Conservation (phyloP, 176 grass and related monocot genomes). For the Eleusine indica region DNA sequence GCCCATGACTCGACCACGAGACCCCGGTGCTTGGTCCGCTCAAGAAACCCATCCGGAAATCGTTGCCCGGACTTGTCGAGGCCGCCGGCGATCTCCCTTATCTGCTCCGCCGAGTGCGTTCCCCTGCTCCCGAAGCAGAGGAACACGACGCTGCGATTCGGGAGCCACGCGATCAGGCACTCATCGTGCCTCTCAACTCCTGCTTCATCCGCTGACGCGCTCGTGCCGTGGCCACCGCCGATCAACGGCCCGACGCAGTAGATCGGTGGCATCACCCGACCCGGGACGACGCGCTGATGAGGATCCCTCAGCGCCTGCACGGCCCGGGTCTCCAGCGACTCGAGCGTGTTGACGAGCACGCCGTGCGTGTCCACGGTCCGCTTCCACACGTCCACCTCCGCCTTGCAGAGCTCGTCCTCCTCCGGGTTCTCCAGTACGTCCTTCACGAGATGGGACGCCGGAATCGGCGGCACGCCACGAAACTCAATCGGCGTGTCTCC, state of each 20-base stretch:
- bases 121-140: conserved; percentile 56
- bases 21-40: not conserved
- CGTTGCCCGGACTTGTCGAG: not conserved
- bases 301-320: not conserved
- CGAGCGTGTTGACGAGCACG: conserved; percentile 27
- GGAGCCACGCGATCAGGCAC: conserved; percentile 42
- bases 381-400: not conserved
- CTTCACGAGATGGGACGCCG: conserved; percentile 1
- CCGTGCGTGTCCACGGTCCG: not conserved
- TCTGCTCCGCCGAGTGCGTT: not conserved
- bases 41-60: not conserved
- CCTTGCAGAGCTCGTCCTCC: not conserved
- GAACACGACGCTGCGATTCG: conserved; percentile 47
- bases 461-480: not conserved
- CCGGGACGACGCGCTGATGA: not conserved
- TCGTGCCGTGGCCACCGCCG: not conserved
- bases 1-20: not conserved
- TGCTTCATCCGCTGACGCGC: not conserved
- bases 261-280: not conserved
- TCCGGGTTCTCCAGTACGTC: conserved; percentile 15
- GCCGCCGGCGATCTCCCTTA: not conserved
- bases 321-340: not conserved
- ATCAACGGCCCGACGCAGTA: conserved; percentile 18
- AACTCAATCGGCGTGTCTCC: not conserved
- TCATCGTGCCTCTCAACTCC: not conserved